Conservation (phyloP, 495 filamentous ascomycete species). For the Penicillium alfredii region DNA sequence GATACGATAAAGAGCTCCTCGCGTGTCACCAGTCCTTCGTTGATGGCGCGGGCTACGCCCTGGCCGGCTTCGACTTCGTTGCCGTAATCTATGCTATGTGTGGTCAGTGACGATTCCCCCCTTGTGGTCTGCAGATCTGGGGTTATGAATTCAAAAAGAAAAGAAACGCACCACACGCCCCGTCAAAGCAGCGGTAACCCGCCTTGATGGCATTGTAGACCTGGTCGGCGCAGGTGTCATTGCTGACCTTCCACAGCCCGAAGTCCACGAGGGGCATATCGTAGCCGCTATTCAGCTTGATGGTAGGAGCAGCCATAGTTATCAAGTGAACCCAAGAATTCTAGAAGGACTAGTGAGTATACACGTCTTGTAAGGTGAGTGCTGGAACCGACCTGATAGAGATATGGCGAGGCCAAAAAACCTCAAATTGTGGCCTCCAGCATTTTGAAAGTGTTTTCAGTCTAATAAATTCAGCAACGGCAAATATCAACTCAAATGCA, state of each 20-base stretch:
- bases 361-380: too few relatives aligned
- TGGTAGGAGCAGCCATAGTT: constrained; percentile 29
- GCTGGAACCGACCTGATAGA: too few relatives aligned
- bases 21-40: constrained; percentile 79
- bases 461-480: too few relatives aligned
- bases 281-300: constrained; percentile 76
- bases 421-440: too few relatives aligned
- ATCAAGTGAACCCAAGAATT: too few relatives aligned
- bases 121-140: too few relatives aligned
- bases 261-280: constrained; percentile 86
- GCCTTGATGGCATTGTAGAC: constrained; percentile 87
- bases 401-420: too few relatives aligned
- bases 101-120: too few relatives aligned
- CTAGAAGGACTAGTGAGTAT: too few relatives aligned
- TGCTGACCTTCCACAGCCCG: constrained; percentile 82
- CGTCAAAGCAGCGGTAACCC: constrained; percentile 82
- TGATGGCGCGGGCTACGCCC: constrained; percentile 80
- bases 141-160: constrained; percentile 2
- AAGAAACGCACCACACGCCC: constrained; percentile 65
- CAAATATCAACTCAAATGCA: too few relatives aligned
- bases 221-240: constrained; percentile 66
- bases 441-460: too few relatives aligned
- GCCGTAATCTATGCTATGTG: constrained; percentile 66
- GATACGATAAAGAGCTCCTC: constrained; percentile 86
- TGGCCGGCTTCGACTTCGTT: constrained; percentile 82